phyloP scores from a whole-genome alignment of 2,329 filamentous ascomycete species.

The Nannizziopsis barbatae region DNA sequence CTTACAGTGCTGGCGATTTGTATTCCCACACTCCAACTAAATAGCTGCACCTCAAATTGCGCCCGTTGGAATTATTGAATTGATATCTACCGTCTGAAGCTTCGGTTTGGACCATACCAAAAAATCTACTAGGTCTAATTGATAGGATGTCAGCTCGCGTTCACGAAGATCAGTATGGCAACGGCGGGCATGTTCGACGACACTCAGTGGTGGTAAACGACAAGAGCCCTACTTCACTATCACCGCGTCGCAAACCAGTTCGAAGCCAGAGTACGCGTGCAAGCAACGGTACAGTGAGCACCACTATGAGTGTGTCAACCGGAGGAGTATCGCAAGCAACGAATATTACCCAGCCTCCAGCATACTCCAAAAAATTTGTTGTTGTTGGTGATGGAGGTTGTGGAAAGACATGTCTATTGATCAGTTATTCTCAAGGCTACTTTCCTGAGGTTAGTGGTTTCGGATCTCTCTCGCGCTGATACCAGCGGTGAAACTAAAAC shows the following conservation, averaged over 20 bases:
- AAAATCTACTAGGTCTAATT: too few relatives aligned
- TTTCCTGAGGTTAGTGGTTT: conserved; percentile 76
- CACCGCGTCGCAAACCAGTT: conserved; percentile 37
- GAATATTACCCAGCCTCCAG: conserved; percentile 76
- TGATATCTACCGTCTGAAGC: too few relatives aligned
- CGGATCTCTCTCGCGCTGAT: not conserved
- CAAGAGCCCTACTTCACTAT: conserved; percentile 29
- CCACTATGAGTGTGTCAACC: conserved; percentile 60
- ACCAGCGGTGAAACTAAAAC: conserved; percentile 4
- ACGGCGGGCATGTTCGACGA: conserved; percentile 46
- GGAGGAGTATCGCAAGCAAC: conserved; percentile 66
- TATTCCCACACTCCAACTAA: too few relatives aligned
- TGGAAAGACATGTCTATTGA: conserved; percentile 95
- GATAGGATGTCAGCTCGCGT: conserved; percentile 14
- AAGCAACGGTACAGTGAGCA: conserved; percentile 85
- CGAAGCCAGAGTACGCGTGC: conserved; percentile 52
- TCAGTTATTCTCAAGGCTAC: conserved; percentile 97
- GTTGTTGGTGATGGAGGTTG: conserved; percentile 97
- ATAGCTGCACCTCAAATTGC: too few relatives aligned
- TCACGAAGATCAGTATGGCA: conserved; percentile 14
- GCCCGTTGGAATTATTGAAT: too few relatives aligned
- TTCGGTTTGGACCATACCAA: too few relatives aligned
- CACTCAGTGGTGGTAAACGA: conserved; percentile 40
- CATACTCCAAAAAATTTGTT: conserved; percentile 98
- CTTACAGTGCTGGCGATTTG: too few relatives aligned